Base-by-base conservation (phyloP, 2,329 filamentous ascomycete genomes). In the Alternaria gaisen region DNA sequence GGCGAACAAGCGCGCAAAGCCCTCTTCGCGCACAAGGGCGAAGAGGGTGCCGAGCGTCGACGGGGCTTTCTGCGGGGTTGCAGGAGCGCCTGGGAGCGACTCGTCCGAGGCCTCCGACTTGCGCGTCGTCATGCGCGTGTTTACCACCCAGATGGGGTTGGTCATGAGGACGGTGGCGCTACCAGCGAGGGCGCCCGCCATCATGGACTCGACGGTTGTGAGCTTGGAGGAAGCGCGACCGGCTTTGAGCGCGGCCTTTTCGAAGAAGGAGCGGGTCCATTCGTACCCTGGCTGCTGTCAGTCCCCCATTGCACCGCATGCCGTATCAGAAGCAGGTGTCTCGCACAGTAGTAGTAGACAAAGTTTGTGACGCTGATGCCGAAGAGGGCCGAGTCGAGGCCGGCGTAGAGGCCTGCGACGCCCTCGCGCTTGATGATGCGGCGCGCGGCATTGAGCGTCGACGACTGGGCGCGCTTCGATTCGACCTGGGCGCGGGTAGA, bases 291-390 rank as follows among this genome's bases (percentile, higher is more conserved):
- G 26, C n/a, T 9, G 34, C 46, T 20, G 48, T 67, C 28, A 71
- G 57, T 41, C 52, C 24, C 14, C 3, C 5, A 12, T 30, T n/a
- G 1, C 1, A 18, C 4, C 4, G 36, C 2, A 1, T 11, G 26
- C 1, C 11, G 50, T 24, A 20, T 62, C 24, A 26, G 24, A 26
- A 76, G 34, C 28, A 11, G 12, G 12, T 36, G 32, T 16, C 11
- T 14, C 32, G 32, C 69, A 85, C 92, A 99, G 85, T 98, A 99
- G 83, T 99, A 99, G 86, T 99, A 99, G 48, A 99, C 94, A 78
- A 99, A 99, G 84, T 99, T 99, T 72, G 95, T 99, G 71, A 99
- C 90, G 80, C 91, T 95, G 83, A 99, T 98, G 79, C 95, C 95
- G 80, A 99, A 97, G 46, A 99, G 85, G 53, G 95, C 95, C 64